Conservation (phyloP, 345 rosid genomes). For the Linum lewisii region DNA sequence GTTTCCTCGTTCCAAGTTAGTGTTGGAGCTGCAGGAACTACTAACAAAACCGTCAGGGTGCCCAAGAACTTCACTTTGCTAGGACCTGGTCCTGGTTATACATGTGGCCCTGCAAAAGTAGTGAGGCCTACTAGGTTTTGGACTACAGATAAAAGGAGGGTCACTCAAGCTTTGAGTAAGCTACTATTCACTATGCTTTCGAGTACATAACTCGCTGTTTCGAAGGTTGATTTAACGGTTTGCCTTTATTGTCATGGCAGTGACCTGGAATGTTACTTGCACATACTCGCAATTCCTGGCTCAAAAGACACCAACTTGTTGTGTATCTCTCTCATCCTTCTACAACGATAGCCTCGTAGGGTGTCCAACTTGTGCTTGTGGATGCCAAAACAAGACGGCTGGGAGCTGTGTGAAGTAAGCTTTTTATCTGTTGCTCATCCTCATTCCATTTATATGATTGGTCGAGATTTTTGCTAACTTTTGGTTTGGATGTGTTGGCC, state of each 20-base stretch:
- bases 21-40: slow-evolving; percentile 27
- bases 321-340: slow-evolving; percentile 26
- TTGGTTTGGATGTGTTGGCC: neutral
- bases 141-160: slow-evolving; percentile 20
- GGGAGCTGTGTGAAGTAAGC: slow-evolving; percentile 22
- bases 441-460: neutral
- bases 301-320: slow-evolving; percentile 27
- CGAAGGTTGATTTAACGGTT: no score
- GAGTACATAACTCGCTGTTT: no score
- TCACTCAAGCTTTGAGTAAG: slow-evolving; percentile 28
- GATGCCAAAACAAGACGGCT: slow-evolving; percentile 20
- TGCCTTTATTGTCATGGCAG: no score
- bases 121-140: slow-evolving; percentile 18
- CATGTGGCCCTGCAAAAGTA: slow-evolving; percentile 26
- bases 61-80: slow-evolving; percentile 26
- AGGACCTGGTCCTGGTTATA: slow-evolving; percentile 28
- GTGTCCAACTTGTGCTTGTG: slow-evolving; percentile 26
- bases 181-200: neutral
- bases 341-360: slow-evolving; percentile 20
- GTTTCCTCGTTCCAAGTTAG: slow-evolving; percentile 23
- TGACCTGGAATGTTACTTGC: slow-evolving; percentile 29
- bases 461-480: neutral
- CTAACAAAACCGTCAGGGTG: slow-evolving; percentile 23
- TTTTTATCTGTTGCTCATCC: neutral
- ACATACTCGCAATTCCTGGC: slow-evolving; percentile 27